Base-by-base conservation (phyloP, 1,139 yeast species). In the Scheffersomyces illinoinensis region DNA sequence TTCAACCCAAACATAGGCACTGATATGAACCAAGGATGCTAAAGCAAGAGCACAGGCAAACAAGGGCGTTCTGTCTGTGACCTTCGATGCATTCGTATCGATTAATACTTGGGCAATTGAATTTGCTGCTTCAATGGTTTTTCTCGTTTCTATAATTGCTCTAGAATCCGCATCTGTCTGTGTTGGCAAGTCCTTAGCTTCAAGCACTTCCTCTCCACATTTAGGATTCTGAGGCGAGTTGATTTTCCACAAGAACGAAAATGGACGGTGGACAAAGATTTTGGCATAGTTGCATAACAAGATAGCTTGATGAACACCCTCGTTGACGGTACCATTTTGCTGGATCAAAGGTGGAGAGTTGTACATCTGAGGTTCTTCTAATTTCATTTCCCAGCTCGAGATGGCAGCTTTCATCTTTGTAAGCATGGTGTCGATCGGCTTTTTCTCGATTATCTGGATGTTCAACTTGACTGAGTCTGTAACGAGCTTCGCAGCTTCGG, bases 31-130 rank as follows among this genome's bases (percentile, higher is more conserved):
- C 53, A 83, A 67, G 4, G 83, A 77, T 0, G 85, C 78, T 65
- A 82, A 79, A 1, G 86, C 86, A 56, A 83, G 70, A 0, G 85
- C 80, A 63, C 86, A 83, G 0, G 85, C 85, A 66, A 76, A 76
- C 56, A 83, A 70, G 2, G 85, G 85, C 0, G 85, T 81, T 64
- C 86, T 70, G 48, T 76, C 73, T 20, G 74, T 59, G 0, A 82
- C 76, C 53, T 74, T 70, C 0, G 79, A 68, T 0, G 85, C 78
- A 59, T 77, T 77, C 3, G 85, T 80, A 60, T 81, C 85, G 12
- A 83, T 73, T 14, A 82, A 68, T 2, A 80, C 71, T 57, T 74
- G 78, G 3, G 81, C 78, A n/a, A 82, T 78, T 21, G 80, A 71
- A 51, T 81, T 81, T 1, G 86, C 85, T 18, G 85, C 83, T 54